Evolutionary conservation across 495 filamentous ascomycete species (phyloP).

Genomic region (Platismatia glauca): DNA sequence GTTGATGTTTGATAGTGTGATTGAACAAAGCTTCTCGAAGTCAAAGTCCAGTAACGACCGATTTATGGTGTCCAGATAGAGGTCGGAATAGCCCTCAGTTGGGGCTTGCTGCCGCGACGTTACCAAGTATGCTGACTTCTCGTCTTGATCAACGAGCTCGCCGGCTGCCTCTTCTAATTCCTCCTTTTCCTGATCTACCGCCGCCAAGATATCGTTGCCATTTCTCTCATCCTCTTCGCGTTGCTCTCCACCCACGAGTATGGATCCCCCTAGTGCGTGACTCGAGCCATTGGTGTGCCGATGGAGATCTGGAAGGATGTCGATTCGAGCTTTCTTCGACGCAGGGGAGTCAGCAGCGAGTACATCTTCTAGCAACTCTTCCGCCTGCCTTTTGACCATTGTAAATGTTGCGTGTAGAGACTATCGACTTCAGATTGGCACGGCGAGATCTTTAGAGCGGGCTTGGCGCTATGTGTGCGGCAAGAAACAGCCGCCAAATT

Average conservation of each 20-base stretch:
- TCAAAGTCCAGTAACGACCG: constrained; percentile 83
- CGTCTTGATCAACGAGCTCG: constrained; percentile 33
- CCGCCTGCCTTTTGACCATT: constrained; percentile 73
- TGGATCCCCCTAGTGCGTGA: constrained; percentile 34
- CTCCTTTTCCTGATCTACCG: constrained; percentile 35
- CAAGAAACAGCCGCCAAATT: constrained; percentile 1
- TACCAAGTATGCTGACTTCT: constrained; percentile 34
- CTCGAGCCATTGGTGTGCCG: constrained; percentile 25
- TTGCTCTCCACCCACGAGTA: constrained; percentile 31
- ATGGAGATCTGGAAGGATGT: constrained; percentile 38
- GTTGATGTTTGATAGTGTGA: constrained; percentile 94
- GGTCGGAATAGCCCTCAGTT: constrained; percentile 81
- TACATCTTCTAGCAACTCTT: constrained; percentile 63
- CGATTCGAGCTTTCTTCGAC: constrained; percentile 66
- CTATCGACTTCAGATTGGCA: background rate
- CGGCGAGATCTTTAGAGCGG: background rate
- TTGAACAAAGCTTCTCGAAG: constrained; percentile 95
- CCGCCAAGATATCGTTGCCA: constrained; percentile 32
- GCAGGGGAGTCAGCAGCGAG: constrained; percentile 53
- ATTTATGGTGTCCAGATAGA: constrained; percentile 97
- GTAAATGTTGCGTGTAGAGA: background rate
- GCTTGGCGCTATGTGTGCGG: background rate
- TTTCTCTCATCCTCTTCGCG: constrained; percentile 32
- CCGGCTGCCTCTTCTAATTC: constrained; percentile 34
- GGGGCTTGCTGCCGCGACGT: constrained; percentile 63